Evolutionary conservation across 164 flowering plant genomes (phyloP), one percentile per base, ranked within the genome.

Genomic region (Litsea cubeba): DNA sequence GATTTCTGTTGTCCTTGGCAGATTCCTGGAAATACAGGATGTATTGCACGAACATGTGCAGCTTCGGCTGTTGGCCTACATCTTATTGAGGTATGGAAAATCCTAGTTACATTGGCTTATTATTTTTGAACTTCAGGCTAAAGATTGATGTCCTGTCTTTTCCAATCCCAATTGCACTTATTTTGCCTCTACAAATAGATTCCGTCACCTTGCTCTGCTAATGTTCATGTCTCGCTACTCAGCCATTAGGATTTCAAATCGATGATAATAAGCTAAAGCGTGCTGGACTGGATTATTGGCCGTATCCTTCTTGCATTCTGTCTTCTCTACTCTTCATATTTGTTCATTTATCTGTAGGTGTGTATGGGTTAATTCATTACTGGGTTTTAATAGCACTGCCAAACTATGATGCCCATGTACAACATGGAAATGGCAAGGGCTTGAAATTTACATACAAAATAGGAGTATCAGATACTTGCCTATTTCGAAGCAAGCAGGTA

Each of bases 21-120:
- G 98, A 95, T 95, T 87, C 97, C 98, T 82, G 98, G 98, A 77
- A 95, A 95, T 78, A 87, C 94, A 12, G 98, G 98, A 72, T 86
- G 85, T 85, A 90, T 91, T 79, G 98, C 98, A 18, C 89, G 98
- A 86, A 95, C 95, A 63, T 93, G 97, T 88, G 97, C 98, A 49
- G 98, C 98, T 40, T 87, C 98, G 54, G 91, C 91, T 73, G 97
- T 91, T 83, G 92, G 93, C 28, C 82, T 95, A 23, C 98, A 95
- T 80, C 84, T 95, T 71, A 89, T 93, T 77, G 98, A 86, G 97
- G 98, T 94, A 60, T 20, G 25, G 17, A 40, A 40, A 40, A 5
- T 49, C 71, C 24, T 69, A 15, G 18, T 18, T 12, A 3, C 50
- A 10, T 54, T 51, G 72, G 26, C 30, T 20, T 8, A 32, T 20